Evolutionary conservation across 768 basidiomycete genomes (phyloP).

Genomic region (Hemileccinum impolitum): DNA sequence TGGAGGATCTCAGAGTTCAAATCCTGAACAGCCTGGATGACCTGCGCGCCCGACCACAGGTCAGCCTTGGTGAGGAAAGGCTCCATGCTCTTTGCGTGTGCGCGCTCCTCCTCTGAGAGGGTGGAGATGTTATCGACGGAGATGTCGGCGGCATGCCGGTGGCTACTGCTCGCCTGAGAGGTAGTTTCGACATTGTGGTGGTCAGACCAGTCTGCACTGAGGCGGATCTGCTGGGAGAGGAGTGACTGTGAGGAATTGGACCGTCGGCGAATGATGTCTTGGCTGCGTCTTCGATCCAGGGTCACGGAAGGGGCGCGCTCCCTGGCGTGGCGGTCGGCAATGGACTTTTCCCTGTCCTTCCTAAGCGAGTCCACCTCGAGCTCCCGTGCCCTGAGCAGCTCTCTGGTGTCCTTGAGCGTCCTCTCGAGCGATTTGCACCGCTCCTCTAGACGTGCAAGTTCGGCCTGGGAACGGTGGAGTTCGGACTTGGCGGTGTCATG

Average conservation of each 20-base stretch:
- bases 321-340: slow-evolving; percentile 21
- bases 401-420: slow-evolving; percentile 61
- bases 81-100: slow-evolving; percentile 57
- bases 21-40: slow-evolving; percentile 76
- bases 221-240: slow-evolving; percentile 30
- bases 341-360: slow-evolving; percentile 33
- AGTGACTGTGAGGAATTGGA: slow-evolving; percentile 31
- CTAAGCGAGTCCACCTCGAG: slow-evolving; percentile 56
- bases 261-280: slow-evolving; percentile 23
- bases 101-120: slow-evolving; percentile 50
- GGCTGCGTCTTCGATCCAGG: slow-evolving; percentile 30
- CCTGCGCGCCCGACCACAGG: slow-evolving; percentile 70
- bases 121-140: slow-evolving; percentile 28
- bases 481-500: slow-evolving; percentile 54
- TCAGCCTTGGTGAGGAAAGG: slow-evolving; percentile 73
- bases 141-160: slow-evolving; percentile 12
- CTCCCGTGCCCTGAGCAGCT: slow-evolving; percentile 55
- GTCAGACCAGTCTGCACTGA: slow-evolving; percentile 34
- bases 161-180: slow-evolving; percentile 14
- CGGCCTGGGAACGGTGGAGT: slow-evolving; percentile 50
- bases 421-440: slow-evolving; percentile 60
- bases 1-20: slow-evolving; percentile 81
- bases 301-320: slow-evolving; percentile 19
- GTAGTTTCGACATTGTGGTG: slow-evolving; percentile 15
- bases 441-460: slow-evolving; percentile 57